Conservation (phyloP, 768 basidiomycete genomes). For the Kondoa malvinella region DNA sequence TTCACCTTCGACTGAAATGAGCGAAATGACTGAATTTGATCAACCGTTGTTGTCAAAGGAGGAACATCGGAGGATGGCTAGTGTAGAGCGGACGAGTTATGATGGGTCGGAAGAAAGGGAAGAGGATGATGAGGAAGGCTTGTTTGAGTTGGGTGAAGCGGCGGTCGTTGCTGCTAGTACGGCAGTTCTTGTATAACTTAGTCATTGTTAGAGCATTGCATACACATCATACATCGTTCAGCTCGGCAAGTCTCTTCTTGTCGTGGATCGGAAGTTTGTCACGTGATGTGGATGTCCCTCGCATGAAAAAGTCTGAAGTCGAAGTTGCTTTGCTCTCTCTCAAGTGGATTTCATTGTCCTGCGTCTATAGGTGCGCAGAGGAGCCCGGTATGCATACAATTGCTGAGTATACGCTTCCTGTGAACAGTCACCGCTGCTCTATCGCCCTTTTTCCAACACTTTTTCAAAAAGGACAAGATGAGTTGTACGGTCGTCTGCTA, state of each 20-base stretch:
- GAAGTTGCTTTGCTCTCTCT: not conserved
- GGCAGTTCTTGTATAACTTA: not conserved
- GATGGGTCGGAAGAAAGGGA: not conserved
- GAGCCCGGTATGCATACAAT: not conserved
- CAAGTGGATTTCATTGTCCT: not conserved
- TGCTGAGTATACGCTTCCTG: not conserved
- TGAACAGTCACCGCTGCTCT: not conserved
- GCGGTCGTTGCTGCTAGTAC: not conserved
- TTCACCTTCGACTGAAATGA: not conserved
- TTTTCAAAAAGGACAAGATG: not conserved
- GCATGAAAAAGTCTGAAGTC: not conserved
- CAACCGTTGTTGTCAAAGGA: not conserved
- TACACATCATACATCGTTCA: too few species aligned
- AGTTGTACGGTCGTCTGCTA: too few species aligned
- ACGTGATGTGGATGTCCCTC: not conserved
- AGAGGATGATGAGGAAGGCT: not conserved
- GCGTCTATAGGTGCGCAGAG: not conserved
- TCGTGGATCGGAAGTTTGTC: too few species aligned
- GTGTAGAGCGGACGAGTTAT: not conserved
- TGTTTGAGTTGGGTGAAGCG: not conserved
- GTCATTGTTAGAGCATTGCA: too few species aligned
- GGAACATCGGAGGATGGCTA: not conserved
- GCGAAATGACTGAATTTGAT: not conserved
- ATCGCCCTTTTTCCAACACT: not conserved
- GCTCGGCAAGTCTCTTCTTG: too few species aligned